A percentile compares a stretch with the other conserved stretches of the same genome.
phyloP scores from a whole-genome alignment of 371 early-diverging fungal genomes.

The Mucor saturninus region DNA sequence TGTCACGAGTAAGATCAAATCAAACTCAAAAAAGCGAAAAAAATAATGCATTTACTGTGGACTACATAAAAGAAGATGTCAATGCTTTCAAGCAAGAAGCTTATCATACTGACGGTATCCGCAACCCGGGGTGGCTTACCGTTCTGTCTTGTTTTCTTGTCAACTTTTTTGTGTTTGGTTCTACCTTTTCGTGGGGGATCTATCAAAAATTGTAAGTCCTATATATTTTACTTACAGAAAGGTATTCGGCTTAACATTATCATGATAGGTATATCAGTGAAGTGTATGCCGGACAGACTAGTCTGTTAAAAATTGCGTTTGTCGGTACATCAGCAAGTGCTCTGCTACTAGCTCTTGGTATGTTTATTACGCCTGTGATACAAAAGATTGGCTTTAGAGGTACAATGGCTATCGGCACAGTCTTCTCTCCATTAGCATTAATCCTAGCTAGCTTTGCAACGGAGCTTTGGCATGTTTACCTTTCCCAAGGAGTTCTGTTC shows the following conservation, averaged over 20 bases:
- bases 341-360: slow-evolving; percentile 51
- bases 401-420: slow-evolving; percentile 63
- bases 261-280: slow-evolving; percentile 36
- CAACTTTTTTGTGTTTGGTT: slow-evolving; percentile 62
- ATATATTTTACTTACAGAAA: not conserved
- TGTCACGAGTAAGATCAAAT: slow-evolving; percentile 30
- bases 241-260: not conserved
- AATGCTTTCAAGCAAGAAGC: slow-evolving; percentile 20
- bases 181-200: slow-evolving; percentile 61
- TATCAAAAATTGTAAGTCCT: slow-evolving; percentile 52
- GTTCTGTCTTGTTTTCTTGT: slow-evolving; percentile 60
- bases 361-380: slow-evolving; percentile 67
- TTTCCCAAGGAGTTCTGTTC: slow-evolving; percentile 68
- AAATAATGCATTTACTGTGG: not conserved
- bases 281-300: slow-evolving; percentile 36
- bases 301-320: slow-evolving; percentile 53
- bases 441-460: slow-evolving; percentile 64
- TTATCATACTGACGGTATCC: slow-evolving; percentile 39
- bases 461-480: slow-evolving; percentile 62
- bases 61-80: not conserved
- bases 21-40: slow-evolving; percentile 16
- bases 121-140: slow-evolving; percentile 52
- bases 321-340: slow-evolving; percentile 59
- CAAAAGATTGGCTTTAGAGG: slow-evolving; percentile 59
- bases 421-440: slow-evolving; percentile 55